These are phyloP conservation scores for Clavispora santaluciae DNA, from an alignment of 805 yeast genomes.

Conservation along the genomic window DNA sequence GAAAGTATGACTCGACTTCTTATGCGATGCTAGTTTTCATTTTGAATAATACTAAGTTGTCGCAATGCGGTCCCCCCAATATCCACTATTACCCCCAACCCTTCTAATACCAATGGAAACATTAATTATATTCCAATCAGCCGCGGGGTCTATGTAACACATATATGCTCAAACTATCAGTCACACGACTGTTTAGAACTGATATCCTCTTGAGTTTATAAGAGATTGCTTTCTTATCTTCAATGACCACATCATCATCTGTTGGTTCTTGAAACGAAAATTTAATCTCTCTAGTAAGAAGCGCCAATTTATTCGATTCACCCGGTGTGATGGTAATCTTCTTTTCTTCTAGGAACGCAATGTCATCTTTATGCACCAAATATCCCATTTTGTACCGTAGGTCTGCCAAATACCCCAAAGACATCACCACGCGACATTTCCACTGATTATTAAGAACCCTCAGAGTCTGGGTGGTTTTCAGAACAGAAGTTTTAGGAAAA, in stretches of 20 bases:
- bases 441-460: slow-evolving; percentile 14
- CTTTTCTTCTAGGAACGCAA: slow-evolving; percentile 10
- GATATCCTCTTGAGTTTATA: slow-evolving; percentile 8
- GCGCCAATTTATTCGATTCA: slow-evolving; percentile 3
- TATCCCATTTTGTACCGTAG: slow-evolving; percentile 13
- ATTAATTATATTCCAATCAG: too few relatives aligned
- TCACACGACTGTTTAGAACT: slow-evolving; percentile 12
- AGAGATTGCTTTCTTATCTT: slow-evolving; percentile 15
- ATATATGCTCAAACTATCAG: slow-evolving; percentile 16
- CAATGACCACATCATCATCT: slow-evolving; percentile 7
- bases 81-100: too few relatives aligned
- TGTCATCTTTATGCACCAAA: slow-evolving; percentile 8
- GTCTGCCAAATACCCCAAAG: slow-evolving; percentile 16
- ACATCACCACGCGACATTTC: slow-evolving; percentile 20
- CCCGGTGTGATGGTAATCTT: slow-evolving; percentile 6
- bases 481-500: slow-evolving; percentile 9
- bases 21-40: too few relatives aligned
- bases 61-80: too few relatives aligned
- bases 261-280: slow-evolving; percentile 7
- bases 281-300: slow-evolving; percentile 9
- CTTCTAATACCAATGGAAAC: too few relatives aligned
- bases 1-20: too few relatives aligned
- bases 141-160: slow-evolving; percentile 18
- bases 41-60: too few relatives aligned
- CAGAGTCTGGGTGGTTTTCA: slow-evolving; percentile 7